phyloP scores from a whole-genome alignment of 371 early-diverging fungal genomes.

The Mucor indicus region DNA sequence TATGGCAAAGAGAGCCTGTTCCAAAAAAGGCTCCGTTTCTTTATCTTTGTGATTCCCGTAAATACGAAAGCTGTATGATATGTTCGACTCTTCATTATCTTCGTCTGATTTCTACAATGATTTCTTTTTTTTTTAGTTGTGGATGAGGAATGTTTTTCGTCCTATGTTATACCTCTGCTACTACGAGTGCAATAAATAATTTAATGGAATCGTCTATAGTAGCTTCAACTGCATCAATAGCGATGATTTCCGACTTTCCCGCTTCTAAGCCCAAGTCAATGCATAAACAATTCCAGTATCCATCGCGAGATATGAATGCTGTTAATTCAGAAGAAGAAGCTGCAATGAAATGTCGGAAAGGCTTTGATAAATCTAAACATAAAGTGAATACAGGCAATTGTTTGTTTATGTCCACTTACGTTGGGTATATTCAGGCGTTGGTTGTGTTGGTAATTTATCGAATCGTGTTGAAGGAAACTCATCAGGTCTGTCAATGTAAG shows the following conservation, averaged over 20 bases:
- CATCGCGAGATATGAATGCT: slow-evolving; percentile 42
- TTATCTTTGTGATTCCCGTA: slow-evolving; percentile 20
- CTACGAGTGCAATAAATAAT: slow-evolving; percentile 31
- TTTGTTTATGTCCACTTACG: slow-evolving; percentile 4
- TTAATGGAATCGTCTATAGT: slow-evolving; percentile 11
- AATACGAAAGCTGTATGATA: slow-evolving; percentile 30
- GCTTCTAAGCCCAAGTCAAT: slow-evolving; percentile 36
- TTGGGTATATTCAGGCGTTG: slow-evolving; percentile 19
- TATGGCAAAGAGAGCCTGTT: slow-evolving; percentile 34
- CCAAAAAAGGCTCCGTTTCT: slow-evolving; percentile 30
- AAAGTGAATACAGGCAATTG: not conserved
- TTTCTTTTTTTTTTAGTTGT: not conserved
- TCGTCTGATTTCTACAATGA: slow-evolving; percentile 21
- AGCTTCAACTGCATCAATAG: slow-evolving; percentile 42
- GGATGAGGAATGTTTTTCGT: not conserved
- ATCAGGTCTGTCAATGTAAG: slow-evolving; percentile 34
- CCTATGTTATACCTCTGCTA: slow-evolving; percentile 28
- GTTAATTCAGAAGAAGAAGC: slow-evolving; percentile 43
- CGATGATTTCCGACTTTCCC: slow-evolving; percentile 40
- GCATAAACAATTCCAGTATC: slow-evolving; percentile 45
- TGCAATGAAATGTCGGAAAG: slow-evolving; percentile 37
- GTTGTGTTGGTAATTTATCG: slow-evolving; percentile 21
- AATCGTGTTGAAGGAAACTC: slow-evolving; percentile 48
- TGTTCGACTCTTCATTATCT: slow-evolving; percentile 14
- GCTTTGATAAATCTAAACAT: slow-evolving; percentile 15